Evolutionary conservation across 2,329 filamentous ascomycete genomes (phyloP).

Genomic region (Alternaria sp.): DNA sequence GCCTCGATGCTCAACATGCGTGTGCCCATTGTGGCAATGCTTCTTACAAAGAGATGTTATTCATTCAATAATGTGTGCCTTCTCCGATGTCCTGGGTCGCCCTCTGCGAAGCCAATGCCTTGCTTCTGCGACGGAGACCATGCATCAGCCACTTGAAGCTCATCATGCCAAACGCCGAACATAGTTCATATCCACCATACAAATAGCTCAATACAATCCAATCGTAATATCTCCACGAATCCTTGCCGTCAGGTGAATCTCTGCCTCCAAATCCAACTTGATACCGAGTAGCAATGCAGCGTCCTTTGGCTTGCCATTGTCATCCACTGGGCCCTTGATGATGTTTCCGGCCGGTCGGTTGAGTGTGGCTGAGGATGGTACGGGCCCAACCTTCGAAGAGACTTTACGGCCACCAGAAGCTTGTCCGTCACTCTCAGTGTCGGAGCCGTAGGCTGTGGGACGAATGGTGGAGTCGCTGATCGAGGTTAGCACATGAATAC

Average conservation of each 20-base stretch:
- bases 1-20: neutral
- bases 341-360: constrained; percentile 54
- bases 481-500: constrained; percentile 7
- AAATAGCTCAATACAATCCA: constrained; percentile 60
- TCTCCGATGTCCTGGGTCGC: neutral
- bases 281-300: constrained; percentile 68
- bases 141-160: neutral
- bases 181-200: neutral
- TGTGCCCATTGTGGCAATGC: neutral
- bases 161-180: neutral
- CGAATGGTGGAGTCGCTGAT: constrained; percentile 39
- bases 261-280: constrained; percentile 70
- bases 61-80: neutral
- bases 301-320: constrained; percentile 65
- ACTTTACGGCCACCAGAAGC: constrained; percentile 51
- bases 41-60: neutral
- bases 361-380: constrained; percentile 52
- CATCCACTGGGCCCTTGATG: constrained; percentile 65
- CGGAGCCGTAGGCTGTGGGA: constrained; percentile 43
- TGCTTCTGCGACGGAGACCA: neutral
- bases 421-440: constrained; percentile 53
- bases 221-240: constrained; percentile 69
- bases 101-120: neutral
- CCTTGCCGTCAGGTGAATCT: constrained; percentile 68
- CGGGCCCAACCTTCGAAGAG: constrained; percentile 35